Evolutionary conservation across 2,329 filamentous ascomycete species (phyloP).

Genomic region (Blumeriella jaapii): DNA sequence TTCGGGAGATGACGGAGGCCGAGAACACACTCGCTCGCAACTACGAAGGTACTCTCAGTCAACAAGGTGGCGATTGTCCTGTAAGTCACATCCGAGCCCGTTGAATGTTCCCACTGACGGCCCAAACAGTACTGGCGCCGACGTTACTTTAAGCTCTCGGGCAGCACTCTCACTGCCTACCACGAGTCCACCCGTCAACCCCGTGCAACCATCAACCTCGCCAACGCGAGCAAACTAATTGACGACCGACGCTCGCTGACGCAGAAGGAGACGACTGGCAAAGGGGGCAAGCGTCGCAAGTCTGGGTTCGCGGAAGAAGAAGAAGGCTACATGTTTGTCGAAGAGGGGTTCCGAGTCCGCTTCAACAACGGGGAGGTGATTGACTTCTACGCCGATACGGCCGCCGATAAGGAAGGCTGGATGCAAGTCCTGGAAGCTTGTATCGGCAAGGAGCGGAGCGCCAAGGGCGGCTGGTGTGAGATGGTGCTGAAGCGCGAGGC

Average conservation of each 20-base stretch:
- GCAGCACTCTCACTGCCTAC: conserved; percentile 85
- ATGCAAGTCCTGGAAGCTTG: conserved; percentile 78
- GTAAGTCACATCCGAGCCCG: conserved; percentile 44
- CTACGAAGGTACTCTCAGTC: conserved; percentile 83
- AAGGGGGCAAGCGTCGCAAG: conserved; percentile 69
- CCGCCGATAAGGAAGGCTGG: conserved; percentile 84
- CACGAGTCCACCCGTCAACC: conserved; percentile 93
- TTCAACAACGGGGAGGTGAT: conserved; percentile 90
- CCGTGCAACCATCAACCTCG: conserved; percentile 90
- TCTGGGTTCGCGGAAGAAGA: conserved; percentile 97
- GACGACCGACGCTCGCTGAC: conserved; percentile 79
- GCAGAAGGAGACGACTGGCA: conserved; percentile 70
- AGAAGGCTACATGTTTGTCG: conserved; percentile 98
- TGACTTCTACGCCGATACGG: conserved; percentile 68
- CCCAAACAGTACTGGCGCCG: conserved; percentile 78
- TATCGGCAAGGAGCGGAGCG: conserved; percentile 37
- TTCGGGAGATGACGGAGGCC: conserved; percentile 84
- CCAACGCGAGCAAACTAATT: conserved; percentile 85
- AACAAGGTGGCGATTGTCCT: conserved; percentile 94
- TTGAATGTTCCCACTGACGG: not conserved
- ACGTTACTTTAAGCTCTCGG: conserved; percentile 89
- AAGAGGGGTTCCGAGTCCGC: conserved; percentile 96
- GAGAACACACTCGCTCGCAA: conserved; percentile 67
- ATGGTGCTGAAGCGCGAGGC: conserved; percentile 52
- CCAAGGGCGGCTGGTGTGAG: conserved; percentile 54